Base-by-base conservation (phyloP, 257 asterid genomes). In the Solanum tarijense region DNA sequence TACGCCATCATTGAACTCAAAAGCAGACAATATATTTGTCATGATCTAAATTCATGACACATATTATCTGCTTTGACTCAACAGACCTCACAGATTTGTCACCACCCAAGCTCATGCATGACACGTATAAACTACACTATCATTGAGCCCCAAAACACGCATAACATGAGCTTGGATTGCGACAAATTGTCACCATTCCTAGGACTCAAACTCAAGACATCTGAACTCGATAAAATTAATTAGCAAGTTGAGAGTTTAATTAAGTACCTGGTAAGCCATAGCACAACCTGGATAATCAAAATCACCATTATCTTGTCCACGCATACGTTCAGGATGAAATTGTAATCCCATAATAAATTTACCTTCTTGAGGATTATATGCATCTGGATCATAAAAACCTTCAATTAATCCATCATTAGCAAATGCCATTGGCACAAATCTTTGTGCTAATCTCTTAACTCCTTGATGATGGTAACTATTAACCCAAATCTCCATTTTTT, bases 401-500 rank as follows among this genome's bases (percentile, higher is more conserved):
- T 96, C 98, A 38, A 96, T 87, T 90, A 96, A 84, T 34, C 99
- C 98, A 88, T 96, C 99, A 3, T 94, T 94, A 9, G 98, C 94
- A 55, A 94, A 96, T 1, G 98, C 98, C 99, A 96, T 96, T 0
- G 98, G 96, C 78, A 93, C 96, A 38, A 96, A 94, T n/a, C 98
- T 90, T 83, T 92, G 97, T 38, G 98, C 98, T 86, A 96, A 74
- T 66, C 91, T 93, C 90, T 93, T 95, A 46, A 96, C 98, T 38
- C 98, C 99, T 87, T 96, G 99, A 87, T 96, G 99, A 65, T 96
- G 99, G 88, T 95, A 96, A 86, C 99, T 96, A 88, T 96, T 96
- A 2, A 96, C 98, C 88, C 18, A 43, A 78, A 95, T 69, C 58
- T 93, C 98, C 96, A 87, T 93, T 6, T 89, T 89, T 66, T 72